phyloP scores from a whole-genome alignment of 345 rosid species.

The Linum usitatissimum region DNA sequence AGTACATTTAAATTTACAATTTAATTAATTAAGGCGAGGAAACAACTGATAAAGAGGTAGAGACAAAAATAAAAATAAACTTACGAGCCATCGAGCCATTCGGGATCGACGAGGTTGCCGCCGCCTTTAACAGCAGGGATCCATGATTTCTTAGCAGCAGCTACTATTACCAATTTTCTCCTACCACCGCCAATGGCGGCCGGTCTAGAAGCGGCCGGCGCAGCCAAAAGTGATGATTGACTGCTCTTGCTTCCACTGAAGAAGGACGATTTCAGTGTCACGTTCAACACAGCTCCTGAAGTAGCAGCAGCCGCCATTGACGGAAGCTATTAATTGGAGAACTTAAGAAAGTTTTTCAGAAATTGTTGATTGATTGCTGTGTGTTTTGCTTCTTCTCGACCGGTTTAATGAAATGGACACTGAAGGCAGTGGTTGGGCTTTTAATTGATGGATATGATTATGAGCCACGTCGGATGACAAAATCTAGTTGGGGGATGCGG shows the following conservation, averaged over 20 bases:
- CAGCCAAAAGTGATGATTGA: conserved; percentile 25
- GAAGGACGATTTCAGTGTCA: conserved; percentile 64
- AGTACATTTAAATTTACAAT: no score
- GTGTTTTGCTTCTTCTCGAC: neutral
- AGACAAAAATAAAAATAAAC: conserved; percentile 16
- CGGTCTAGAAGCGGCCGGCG: conserved; percentile 9
- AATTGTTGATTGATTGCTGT: neutral
- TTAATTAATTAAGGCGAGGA: neutral
- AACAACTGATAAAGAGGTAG: neutral
- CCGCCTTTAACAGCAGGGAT: conserved; percentile 84
- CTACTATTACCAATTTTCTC: conserved; percentile 39
- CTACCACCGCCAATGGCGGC: conserved; percentile 10
- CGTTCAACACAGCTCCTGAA: conserved; percentile 61
- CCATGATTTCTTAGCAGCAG: conserved; percentile 91
- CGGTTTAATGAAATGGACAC: neutral
- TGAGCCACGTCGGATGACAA: conserved; percentile 47
- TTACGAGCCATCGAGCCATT: conserved; percentile 99
- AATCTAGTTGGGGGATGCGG: conserved; percentile 31
- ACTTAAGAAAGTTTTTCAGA: no score
- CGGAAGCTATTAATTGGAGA: no score
- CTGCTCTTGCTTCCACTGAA: conserved; percentile 41
- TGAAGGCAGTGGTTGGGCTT: neutral
- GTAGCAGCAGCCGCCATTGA: conserved; percentile 30
- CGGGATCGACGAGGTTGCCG: conserved; percentile 78
- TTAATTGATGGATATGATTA: conserved; percentile 10